phyloP scores from a whole-genome alignment of 805 yeast genomes.

The Wickerhamomyces bovis region DNA sequence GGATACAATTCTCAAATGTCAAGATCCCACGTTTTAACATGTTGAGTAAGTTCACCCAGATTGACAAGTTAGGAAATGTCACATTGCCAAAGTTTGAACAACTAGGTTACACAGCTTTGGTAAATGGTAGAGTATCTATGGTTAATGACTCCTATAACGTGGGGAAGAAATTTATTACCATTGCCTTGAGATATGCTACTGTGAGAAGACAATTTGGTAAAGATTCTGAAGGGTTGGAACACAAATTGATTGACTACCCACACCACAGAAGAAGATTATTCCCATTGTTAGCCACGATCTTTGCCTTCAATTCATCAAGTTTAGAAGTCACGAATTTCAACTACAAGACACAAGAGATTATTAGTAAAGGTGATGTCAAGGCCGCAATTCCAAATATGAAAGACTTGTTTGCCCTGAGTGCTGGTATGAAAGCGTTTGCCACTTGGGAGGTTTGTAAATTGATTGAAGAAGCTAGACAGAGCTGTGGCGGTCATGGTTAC shows the following conservation, averaged over 20 bases:
- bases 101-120: conserved; percentile 78
- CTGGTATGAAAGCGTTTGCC: conserved; percentile 82
- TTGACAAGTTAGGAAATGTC: conserved; percentile 61
- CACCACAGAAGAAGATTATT: conserved; percentile 81
- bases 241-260: conserved; percentile 29
- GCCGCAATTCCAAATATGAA: conserved; percentile 58
- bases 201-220: conserved; percentile 80
- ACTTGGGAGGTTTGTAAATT: conserved; percentile 80
- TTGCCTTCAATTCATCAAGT: conserved; percentile 58
- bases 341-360: conserved; percentile 32
- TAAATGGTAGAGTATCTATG: conserved; percentile 88
- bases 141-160: conserved; percentile 77
- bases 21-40: conserved; percentile 78
- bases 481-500: conserved; percentile 96
- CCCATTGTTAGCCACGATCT: conserved; percentile 74
- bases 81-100: conserved; percentile 75
- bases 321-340: conserved; percentile 43
- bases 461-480: conserved; percentile 84
- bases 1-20: conserved; percentile 87
- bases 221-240: conserved; percentile 33
- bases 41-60: conserved; percentile 74
- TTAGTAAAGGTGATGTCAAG: conserved; percentile 33
- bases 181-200: conserved; percentile 82
- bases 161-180: conserved; percentile 71
- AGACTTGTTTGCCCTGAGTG: conserved; percentile 74